A percentile compares a stretch with the other conserved stretches of the same genome.
phyloP scores from a whole-genome alignment of 805 yeast species.

The Yarrowia porcina region DNA sequence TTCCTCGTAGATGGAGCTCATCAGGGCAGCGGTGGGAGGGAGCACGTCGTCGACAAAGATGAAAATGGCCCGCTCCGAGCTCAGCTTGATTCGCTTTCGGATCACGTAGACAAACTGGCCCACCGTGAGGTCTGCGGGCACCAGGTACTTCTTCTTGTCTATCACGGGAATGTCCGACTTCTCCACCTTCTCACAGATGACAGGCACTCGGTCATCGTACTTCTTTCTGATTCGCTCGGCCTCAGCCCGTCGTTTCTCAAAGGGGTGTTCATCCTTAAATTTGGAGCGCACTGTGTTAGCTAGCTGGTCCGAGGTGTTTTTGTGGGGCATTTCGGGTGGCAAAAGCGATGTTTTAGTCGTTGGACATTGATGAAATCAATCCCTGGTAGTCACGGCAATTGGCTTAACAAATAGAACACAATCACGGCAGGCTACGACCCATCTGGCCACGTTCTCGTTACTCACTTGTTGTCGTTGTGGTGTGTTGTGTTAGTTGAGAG shows the following conservation, averaged over 20 bases:
- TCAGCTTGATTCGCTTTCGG: constrained; percentile 91
- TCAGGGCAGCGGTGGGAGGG: constrained; percentile 96
- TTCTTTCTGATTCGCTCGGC: constrained; percentile 85
- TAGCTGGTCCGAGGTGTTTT: not conserved
- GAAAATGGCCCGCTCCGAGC: constrained; percentile 96
- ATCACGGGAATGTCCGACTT: constrained; percentile 93
- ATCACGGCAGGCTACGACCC: not conserved
- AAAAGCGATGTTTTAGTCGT: not conserved
- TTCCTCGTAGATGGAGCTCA: constrained; percentile 92
- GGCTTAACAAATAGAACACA: not conserved
- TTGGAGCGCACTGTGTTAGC: constrained; percentile 69
- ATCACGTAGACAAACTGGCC: constrained; percentile 98
- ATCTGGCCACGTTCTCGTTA: not conserved
- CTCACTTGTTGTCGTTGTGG: constrained; percentile 18
- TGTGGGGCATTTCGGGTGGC: constrained; percentile 22
- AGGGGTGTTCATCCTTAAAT: constrained; percentile 92
- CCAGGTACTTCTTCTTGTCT: constrained; percentile 95
- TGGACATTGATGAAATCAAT: not conserved
- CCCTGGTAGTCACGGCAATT: not conserved
- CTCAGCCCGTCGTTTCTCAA: constrained; percentile 93
- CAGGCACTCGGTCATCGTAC: constrained; percentile 91
- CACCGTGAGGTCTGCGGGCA: constrained; percentile 92
- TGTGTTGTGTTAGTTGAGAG: constrained; percentile 22
- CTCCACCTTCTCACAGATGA: constrained; percentile 95
- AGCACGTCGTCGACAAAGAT: constrained; percentile 94